Percentiles rank a stretch among this genome's conserved stretches.
These are phyloP conservation scores for Pseudohalonectria lignicola DNA, from an alignment of 2,329 filamentous ascomycete species.

Conservation along the genomic window DNA sequence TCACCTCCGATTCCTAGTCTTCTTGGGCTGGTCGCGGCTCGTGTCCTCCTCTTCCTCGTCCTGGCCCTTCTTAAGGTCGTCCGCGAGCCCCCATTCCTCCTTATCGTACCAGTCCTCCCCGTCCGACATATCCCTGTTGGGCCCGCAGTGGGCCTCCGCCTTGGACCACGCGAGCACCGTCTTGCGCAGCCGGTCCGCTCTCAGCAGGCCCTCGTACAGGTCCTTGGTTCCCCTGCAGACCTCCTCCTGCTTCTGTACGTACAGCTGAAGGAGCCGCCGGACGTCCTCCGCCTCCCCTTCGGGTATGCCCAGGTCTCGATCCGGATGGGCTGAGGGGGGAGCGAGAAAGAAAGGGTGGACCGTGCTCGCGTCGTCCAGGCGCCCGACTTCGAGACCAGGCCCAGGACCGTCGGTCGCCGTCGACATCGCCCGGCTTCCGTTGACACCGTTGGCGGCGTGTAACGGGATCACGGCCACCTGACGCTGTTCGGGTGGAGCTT, in stretches of 20 bases:
- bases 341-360: constrained; percentile 68
- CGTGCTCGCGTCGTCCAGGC: constrained; percentile 32
- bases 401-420: constrained; percentile 1
- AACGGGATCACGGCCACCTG: neutral
- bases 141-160: constrained; percentile 60
- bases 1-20: constrained; percentile 45
- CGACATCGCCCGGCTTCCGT: constrained; percentile 4
- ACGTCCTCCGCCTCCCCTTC: constrained; percentile 68
- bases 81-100: constrained; percentile 65
- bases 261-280: constrained; percentile 60
- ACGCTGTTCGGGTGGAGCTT: neutral
- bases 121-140: constrained; percentile 67
- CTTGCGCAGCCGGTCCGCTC: constrained; percentile 60
- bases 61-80: constrained; percentile 70
- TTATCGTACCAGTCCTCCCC: constrained; percentile 85
- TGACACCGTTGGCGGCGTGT: too few species aligned
- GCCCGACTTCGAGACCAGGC: neutral
- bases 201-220: constrained; percentile 60
- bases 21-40: constrained; percentile 38
- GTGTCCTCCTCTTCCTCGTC: constrained; percentile 67
- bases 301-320: constrained; percentile 63
- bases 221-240: constrained; percentile 59
- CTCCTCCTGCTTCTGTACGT: constrained; percentile 80
- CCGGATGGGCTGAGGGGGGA: constrained; percentile 48
- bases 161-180: constrained; percentile 67